phyloP scores from a whole-genome alignment of 768 basidiomycete species.

The Mrakia frigida region DNA sequence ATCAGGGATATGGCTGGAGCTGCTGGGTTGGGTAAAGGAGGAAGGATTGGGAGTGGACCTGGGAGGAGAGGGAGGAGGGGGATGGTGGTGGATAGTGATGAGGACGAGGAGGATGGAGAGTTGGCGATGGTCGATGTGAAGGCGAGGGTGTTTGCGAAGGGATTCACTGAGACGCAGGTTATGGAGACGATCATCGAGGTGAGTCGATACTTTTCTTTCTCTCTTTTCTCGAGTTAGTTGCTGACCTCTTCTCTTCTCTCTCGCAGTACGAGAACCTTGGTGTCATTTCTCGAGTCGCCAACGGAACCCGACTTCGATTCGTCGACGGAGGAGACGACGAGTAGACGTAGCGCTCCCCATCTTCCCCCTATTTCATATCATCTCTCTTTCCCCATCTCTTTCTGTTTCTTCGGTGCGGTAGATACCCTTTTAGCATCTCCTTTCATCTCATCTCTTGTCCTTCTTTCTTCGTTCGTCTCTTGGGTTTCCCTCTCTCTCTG shows the following conservation, averaged over 20 bases:
- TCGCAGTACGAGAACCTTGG: slow-evolving; percentile 81
- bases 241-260: slow-evolving; percentile 8
- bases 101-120: slow-evolving; percentile 59
- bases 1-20: slow-evolving; percentile 73
- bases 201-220: slow-evolving; percentile 40
- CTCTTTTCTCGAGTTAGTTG: not conserved
- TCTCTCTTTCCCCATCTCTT: too few relatives aligned
- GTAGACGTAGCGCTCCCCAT: not conserved
- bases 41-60: slow-evolving; percentile 40
- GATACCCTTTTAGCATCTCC: not conserved
- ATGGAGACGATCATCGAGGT: slow-evolving; percentile 79
- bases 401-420: not conserved
- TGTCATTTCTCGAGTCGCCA: slow-evolving; percentile 75
- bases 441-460: not conserved
- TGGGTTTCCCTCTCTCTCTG: not conserved
- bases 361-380: not conserved
- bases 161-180: slow-evolving; percentile 85
- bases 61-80: slow-evolving; percentile 53
- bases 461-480: not conserved
- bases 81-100: slow-evolving; percentile 60
- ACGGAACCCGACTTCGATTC: slow-evolving; percentile 73
- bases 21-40: slow-evolving; percentile 35
- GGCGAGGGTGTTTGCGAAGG: slow-evolving; percentile 72
- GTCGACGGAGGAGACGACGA: slow-evolving; percentile 39
- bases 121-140: slow-evolving; percentile 82